Conservation (phyloP, 352 stramenopile genomes). For the Pythium aristosporum region DNA sequence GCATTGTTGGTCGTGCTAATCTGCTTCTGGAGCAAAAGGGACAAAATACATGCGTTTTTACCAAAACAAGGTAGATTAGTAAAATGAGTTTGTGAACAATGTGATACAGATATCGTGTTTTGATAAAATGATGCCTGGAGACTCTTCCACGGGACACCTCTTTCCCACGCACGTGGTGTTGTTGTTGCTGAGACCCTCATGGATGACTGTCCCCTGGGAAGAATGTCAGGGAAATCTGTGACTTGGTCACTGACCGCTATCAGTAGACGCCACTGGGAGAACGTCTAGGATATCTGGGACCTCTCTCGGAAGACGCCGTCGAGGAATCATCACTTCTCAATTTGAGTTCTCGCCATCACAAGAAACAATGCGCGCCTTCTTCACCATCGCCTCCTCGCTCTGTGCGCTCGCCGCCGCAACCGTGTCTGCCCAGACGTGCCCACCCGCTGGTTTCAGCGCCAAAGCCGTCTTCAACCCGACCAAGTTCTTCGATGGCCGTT, state of each 20-base stretch:
- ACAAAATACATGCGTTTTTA: background rate
- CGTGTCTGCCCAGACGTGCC: conserved; percentile 16
- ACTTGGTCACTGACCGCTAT: background rate
- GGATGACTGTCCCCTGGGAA: background rate
- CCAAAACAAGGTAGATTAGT: background rate
- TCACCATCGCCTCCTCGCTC: conserved; percentile 11
- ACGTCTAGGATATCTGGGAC: background rate
- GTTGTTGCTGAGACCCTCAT: background rate
- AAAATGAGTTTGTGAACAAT: background rate
- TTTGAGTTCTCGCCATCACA: conserved; percentile 6
- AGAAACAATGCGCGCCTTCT: conserved; percentile 11
- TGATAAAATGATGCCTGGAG: background rate
- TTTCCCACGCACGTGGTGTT: background rate
- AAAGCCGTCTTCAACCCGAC: conserved; percentile 27
- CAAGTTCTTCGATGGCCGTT: conserved; percentile 26
- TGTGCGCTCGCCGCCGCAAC: conserved; percentile 16
- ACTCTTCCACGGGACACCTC: background rate
- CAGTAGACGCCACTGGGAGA: background rate
- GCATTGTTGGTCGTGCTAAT: conserved; percentile 1
- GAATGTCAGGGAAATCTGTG: no score
- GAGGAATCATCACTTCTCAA: conserved; percentile 9
- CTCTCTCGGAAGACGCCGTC: background rate
- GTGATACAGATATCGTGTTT: background rate
- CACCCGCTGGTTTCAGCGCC: conserved; percentile 10
- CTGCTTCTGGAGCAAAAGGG: background rate